Conservation (phyloP, 2,329 filamentous ascomycete species). For the Blastomyces percursus region DNA sequence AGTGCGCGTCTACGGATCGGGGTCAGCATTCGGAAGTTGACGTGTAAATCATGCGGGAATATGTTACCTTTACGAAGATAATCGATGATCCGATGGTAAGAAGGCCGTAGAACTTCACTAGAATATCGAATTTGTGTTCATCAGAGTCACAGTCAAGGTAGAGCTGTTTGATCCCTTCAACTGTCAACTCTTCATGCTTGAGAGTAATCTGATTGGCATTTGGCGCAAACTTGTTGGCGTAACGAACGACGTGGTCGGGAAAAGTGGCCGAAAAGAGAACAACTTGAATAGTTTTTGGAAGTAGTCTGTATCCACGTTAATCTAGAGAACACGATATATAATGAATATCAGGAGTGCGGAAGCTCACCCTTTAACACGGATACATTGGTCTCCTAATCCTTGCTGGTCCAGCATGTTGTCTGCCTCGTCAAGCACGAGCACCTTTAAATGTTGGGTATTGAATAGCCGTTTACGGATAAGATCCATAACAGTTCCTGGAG, state of each 20-base stretch:
- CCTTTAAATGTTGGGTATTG: constrained; percentile 58
- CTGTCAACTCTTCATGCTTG: constrained; percentile 81
- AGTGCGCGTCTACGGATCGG: constrained; percentile 55
- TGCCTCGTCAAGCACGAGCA: constrained; percentile 89
- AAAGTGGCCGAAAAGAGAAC: constrained; percentile 94
- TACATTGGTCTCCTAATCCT: constrained; percentile 88
- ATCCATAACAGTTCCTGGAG: constrained; percentile 85
- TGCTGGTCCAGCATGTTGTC: constrained; percentile 98
- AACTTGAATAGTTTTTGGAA: constrained; percentile 68
- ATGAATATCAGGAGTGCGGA: neutral
- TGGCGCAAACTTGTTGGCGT: constrained; percentile 74
- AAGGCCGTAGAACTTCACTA: constrained; percentile 87
- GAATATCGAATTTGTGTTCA: constrained; percentile 71
- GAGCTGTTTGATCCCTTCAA: constrained; percentile 95
- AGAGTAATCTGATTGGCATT: constrained; percentile 78
- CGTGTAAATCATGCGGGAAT: constrained; percentile 16
- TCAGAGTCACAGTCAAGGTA: constrained; percentile 86
- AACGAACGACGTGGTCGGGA: constrained; percentile 72
- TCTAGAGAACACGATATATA: constrained; percentile 12
- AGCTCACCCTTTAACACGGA: constrained; percentile 73
- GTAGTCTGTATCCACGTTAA: constrained; percentile 45
- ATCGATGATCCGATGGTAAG: constrained; percentile 97
- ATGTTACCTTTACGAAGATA: constrained; percentile 77
- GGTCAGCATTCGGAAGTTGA: neutral
- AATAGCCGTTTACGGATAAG: constrained; percentile 67